phyloP scores from a whole-genome alignment of 2,329 filamentous ascomycete species.

The Fusarium beomiforme region DNA sequence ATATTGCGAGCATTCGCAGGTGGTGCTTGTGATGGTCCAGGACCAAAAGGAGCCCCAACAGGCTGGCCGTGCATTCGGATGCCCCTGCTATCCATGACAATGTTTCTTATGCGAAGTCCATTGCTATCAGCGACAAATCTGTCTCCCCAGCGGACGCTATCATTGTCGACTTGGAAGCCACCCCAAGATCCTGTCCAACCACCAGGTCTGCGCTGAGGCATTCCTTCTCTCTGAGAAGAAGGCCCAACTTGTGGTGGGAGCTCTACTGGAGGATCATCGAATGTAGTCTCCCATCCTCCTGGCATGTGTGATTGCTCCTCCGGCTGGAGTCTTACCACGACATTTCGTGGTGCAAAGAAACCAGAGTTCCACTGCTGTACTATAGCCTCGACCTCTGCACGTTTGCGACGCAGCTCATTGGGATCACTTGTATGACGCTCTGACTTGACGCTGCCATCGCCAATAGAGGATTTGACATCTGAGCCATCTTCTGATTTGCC shows the following conservation, averaged over 20 bases:
- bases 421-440: constrained; percentile 11
- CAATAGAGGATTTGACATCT: constrained; percentile 39
- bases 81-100: constrained; percentile 55
- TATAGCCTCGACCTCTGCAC: constrained; percentile 51
- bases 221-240: constrained; percentile 19
- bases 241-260: constrained; percentile 11
- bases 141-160: constrained; percentile 56
- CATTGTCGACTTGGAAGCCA: constrained; percentile 55
- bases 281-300: constrained; percentile 37
- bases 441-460: constrained; percentile 11
- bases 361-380: constrained; percentile 66
- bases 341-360: constrained; percentile 63
- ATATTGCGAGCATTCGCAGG: constrained; percentile 3
- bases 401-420: constrained; percentile 38
- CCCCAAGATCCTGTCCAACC: constrained; percentile 34
- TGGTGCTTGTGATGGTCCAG: neutral
- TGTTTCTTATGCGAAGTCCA: constrained; percentile 57
- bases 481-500: constrained; percentile 52
- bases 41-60: neutral
- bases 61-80: constrained; percentile 43
- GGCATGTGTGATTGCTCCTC: constrained; percentile 38
- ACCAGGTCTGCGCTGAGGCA: constrained; percentile 13
- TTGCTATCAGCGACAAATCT: constrained; percentile 56
- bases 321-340: constrained; percentile 52
- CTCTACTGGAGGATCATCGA: constrained; percentile 31